Evolutionary conservation across 805 yeast species (phyloP), one percentile per base, ranked within the genome.

Genomic region (Sugiyamaella floridensis): DNA sequence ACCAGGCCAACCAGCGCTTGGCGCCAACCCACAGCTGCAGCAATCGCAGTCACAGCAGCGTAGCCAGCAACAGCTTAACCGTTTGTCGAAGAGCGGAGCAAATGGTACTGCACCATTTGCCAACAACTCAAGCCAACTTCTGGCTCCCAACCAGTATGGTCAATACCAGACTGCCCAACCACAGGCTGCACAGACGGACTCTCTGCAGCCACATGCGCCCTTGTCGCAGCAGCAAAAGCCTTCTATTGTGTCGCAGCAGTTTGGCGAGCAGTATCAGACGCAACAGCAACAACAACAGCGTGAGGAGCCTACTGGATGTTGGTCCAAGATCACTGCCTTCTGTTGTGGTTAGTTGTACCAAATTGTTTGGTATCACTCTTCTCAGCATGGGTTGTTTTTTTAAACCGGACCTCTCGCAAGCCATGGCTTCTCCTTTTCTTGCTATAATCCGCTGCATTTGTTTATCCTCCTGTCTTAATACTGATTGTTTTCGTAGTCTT

Each of bases 271-370:
- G 32, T 44, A 49, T 18, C 47, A 43, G n/a, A 18, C 16, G 4
- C 52, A 49, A 50, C 56, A 52, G 40, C 47, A 18, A 16, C 53
- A 51, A 19, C 47, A 29, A 15, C 16, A 40, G n/a, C 50, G 32
- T 12, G 58, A 55, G 34, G 69, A 64, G 51, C 52, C 58, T 53
- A 55, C 55, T 40, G 67, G 67, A 12, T 63, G 67, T 48, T 66
- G 66, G 64, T 58, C 61, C 22, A 62, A 58, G 52, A 56, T 65
- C 41, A 58, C 64, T 19, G 56, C 67, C 15, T 64, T 66, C 48
- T 66, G 70, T 63, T 66, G 70, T 43, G 69, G 68, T 40, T 66
- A 62, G 49, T 14, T 16, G 42, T 11, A 12, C 43, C 15, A 15
- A 41, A 11, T 12, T 10, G 26, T 3, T 14, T 10, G 26, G 26